Evolutionary conservation across 2,329 filamentous ascomycete genomes (phyloP).

Genomic region (Phialophora verrucosa): DNA sequence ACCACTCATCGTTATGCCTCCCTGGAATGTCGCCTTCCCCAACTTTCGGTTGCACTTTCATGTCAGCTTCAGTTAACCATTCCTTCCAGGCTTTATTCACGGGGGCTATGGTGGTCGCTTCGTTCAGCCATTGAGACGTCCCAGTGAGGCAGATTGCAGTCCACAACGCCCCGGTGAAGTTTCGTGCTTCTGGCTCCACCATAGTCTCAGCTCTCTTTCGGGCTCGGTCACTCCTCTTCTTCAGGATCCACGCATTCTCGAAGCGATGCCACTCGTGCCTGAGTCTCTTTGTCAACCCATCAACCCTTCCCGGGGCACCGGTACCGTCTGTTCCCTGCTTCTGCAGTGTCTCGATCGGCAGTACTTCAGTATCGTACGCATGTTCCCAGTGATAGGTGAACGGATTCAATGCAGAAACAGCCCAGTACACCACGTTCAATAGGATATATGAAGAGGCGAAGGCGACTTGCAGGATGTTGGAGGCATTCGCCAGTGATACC

Average conservation of each 20-base stretch:
- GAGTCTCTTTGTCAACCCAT: slow-evolving; percentile 14
- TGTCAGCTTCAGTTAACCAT: slow-evolving; percentile 44
- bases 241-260: slow-evolving; percentile 18
- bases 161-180: slow-evolving; percentile 55
- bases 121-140: slow-evolving; percentile 49
- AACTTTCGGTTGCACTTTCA: no score
- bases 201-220: slow-evolving; percentile 12
- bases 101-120: slow-evolving; percentile 45
- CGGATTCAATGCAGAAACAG: slow-evolving; percentile 48
- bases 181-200: slow-evolving; percentile 28
- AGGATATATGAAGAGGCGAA: slow-evolving; percentile 32
- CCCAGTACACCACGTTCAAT: slow-evolving; percentile 67
- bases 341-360: slow-evolving; percentile 11
- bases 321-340: slow-evolving; percentile 6
- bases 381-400: slow-evolving; percentile 31
- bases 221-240: slow-evolving; percentile 3
- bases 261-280: slow-evolving; percentile 26
- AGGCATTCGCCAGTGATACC: no score
- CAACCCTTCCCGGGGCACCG: neutral
- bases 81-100: slow-evolving; percentile 48
- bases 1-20: no score
- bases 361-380: slow-evolving; percentile 24
- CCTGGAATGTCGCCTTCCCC: no score
- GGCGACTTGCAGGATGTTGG: no score
- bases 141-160: slow-evolving; percentile 54